These are phyloP conservation scores for Erucastrum elatum DNA, from an alignment of 345 rosid species.

Conservation along the genomic window DNA sequence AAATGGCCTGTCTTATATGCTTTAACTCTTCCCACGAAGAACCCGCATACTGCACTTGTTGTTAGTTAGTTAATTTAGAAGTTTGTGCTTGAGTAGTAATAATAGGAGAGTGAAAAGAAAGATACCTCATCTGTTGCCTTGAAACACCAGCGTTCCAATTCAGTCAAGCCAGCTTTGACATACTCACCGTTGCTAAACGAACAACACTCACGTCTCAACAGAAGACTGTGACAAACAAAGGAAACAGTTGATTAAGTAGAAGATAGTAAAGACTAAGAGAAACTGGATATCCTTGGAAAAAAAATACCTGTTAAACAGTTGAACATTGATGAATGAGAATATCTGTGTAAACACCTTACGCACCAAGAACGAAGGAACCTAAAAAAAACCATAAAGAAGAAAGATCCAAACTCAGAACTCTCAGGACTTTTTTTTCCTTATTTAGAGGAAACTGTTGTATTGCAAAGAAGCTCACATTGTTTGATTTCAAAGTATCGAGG, in stretches of 20 bases:
- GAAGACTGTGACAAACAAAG: not conserved
- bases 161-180: constrained; percentile 81
- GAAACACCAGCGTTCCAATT: constrained; percentile 87
- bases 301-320: constrained; percentile 55
- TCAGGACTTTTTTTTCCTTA: not conserved
- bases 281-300: not conserved
- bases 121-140: constrained; percentile 75
- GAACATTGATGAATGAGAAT: constrained; percentile 91
- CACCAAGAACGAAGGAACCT: constrained; percentile 89
- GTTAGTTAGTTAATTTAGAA: not conserved
- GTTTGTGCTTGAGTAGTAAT: not conserved
- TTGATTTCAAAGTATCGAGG: not conserved
- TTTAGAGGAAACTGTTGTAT: not conserved
- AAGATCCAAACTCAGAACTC: not conserved
- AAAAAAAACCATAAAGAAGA: not conserved
- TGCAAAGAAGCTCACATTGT: constrained; percentile 4
- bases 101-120: not conserved
- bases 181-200: constrained; percentile 93
- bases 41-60: constrained; percentile 55
- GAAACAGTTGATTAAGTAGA: not conserved
- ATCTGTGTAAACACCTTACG: constrained; percentile 87
- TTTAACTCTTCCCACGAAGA: constrained; percentile 47
- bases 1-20: constrained; percentile 30
- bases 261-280: not conserved
- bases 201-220: constrained; percentile 78